phyloP scores from a whole-genome alignment of 441 rosid genomes.

The Mallotus japonicus region DNA sequence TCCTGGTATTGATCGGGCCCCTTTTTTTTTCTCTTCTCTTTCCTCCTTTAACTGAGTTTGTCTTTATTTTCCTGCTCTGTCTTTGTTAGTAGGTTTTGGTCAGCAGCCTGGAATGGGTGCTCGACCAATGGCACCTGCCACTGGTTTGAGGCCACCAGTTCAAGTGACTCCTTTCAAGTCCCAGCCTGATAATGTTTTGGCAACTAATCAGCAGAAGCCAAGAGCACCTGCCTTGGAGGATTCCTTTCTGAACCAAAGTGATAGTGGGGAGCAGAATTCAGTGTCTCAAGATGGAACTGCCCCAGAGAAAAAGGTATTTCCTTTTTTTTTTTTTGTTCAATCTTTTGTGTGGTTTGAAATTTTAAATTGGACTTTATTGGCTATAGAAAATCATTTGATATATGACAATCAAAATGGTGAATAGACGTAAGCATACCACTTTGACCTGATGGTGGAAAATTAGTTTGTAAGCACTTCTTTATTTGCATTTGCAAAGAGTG shows the following conservation, averaged over 20 bases:
- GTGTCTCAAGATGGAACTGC: conserved; percentile 42
- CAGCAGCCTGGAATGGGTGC: conserved; percentile 62
- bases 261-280: conserved; percentile 45
- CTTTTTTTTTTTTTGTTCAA: conserved; percentile 10
- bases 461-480: background rate
- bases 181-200: conserved; percentile 38
- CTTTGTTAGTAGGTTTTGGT: conserved; percentile 57
- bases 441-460: background rate
- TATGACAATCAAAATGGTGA: background rate
- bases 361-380: background rate
- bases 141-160: conserved; percentile 74
- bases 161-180: conserved; percentile 29
- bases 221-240: conserved; percentile 50
- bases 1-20: conserved; percentile 47
- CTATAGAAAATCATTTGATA: background rate
- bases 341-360: background rate
- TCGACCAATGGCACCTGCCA: conserved; percentile 50
- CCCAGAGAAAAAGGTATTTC: conserved; percentile 61
- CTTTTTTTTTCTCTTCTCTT: conserved; percentile 14
- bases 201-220: conserved; percentile 52
- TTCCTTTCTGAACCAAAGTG: conserved; percentile 56
- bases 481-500: background rate
- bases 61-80: conserved; percentile 16
- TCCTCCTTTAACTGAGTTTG: conserved; percentile 13
- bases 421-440: background rate